These are phyloP conservation scores for Ceratobasidium sp. DNA, from an alignment of 1,284 basidiomycete genomes.

Conservation along the genomic window DNA sequence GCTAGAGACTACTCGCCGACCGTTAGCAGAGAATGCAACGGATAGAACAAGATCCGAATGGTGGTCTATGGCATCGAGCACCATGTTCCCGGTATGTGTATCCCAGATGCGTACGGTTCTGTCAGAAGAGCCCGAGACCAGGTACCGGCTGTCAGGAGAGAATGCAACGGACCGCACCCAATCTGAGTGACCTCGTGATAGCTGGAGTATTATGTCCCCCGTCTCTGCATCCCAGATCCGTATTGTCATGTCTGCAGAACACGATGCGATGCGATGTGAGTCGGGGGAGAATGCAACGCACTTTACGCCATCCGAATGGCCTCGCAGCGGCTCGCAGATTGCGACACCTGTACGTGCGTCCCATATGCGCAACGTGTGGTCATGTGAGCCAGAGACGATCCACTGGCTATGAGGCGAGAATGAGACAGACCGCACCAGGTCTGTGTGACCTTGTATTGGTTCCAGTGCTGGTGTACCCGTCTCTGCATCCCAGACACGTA, in stretches of 20 bases:
- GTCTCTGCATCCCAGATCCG: conserved; percentile 43
- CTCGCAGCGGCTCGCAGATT: background rate
- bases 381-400: conserved; percentile 5
- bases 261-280: conserved; percentile 14
- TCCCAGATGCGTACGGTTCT: conserved; percentile 16
- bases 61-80: background rate
- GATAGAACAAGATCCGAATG: conserved; percentile 6
- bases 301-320: background rate
- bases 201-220: background rate
- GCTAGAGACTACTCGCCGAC: conserved; percentile 17
- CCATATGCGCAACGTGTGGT: conserved; percentile 33
- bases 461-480: background rate
- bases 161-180: conserved; percentile 9
- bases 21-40: conserved; percentile 34
- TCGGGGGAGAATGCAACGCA: conserved; percentile 39
- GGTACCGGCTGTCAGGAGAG: conserved; percentile 17
- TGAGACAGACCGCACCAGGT: background rate
- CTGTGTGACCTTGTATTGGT: background rate
- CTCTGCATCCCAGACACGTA: conserved; percentile 13
- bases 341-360: background rate
- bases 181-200: conserved; percentile 28
- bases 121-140: conserved; percentile 31
- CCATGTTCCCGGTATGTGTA: background rate
- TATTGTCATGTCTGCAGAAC: conserved; percentile 13
- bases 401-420: conserved; percentile 33